Base-by-base conservation (phyloP, 108 stramenopile genomes). In the Cyclotella atomus region DNA sequence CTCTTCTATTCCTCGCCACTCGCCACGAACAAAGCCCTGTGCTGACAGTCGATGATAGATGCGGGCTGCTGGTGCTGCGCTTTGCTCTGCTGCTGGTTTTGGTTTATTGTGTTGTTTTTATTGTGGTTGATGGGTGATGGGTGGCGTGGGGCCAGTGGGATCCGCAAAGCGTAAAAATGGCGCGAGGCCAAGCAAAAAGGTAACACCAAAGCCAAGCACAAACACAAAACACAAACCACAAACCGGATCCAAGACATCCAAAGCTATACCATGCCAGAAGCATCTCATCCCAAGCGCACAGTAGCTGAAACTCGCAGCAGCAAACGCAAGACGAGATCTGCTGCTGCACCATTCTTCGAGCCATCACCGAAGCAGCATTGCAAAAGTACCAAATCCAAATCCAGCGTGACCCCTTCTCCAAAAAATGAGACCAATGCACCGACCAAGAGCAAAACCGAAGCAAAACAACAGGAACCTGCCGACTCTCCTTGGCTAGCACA, bases 351-450 rank as follows among this genome's bases (percentile, higher is more conserved):
- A 5, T 41, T 38, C 36, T 21, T 43, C 61, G 41, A 62, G 24
- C 61, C 38, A 3, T 38, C 61, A 3, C 61, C 38, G 16, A 43
- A 43, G 3, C 14, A 62, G 10, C 52, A n/a, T n/a, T n/a, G 23
- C 38, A 62, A 62, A 62, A 12, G 1, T 2, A 24, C 36, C 23
- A 9, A n/a, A n/a, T n/a, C 36, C 2, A 20, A 3, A 1, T 8
- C 61, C 36, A 41, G 17, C 0, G 61, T 62, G 19, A 62, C 61
- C 4, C 61, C 61, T 43, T 62, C 61, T 41, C 61, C 61, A 25
- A 62, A 62, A 62, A 0, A 36, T 15, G 23, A 43, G 19, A 21
- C 38, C 9, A 9, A 6, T 6, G 9, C 38, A 41, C 12, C 38
- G 12, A 9, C 38, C 9, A 12, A 41, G 38, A 41, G 6, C 36